Conservation (phyloP, 2,329 filamentous ascomycete species). For the Fusarium piperis region DNA sequence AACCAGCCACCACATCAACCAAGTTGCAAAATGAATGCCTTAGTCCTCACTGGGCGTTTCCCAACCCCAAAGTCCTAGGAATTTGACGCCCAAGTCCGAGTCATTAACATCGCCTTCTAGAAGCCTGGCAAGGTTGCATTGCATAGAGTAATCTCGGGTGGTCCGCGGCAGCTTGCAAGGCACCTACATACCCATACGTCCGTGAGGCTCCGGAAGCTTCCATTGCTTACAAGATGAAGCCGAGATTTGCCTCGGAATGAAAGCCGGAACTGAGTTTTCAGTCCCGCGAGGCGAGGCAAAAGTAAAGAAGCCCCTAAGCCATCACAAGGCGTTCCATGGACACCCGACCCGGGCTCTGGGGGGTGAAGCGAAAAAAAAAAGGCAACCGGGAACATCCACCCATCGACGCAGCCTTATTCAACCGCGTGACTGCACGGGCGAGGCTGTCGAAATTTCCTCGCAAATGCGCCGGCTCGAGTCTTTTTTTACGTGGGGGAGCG, state of each 20-base stretch:
- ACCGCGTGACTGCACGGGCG: background rate
- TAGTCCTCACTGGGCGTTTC: background rate
- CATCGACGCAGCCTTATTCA: background rate
- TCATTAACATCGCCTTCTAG: background rate
- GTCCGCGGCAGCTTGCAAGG: background rate
- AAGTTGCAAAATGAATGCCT: background rate
- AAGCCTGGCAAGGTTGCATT: background rate
- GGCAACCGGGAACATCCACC: background rate
- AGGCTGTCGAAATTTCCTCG: background rate
- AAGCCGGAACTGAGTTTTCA: background rate
- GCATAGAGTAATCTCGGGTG: background rate
- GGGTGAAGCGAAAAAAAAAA: background rate
- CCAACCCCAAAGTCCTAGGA: background rate
- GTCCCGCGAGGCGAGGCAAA: background rate
- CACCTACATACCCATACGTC: background rate
- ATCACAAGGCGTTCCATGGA: background rate
- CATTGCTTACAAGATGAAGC: background rate
- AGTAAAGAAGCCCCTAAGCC: background rate
- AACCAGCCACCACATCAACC: background rate
- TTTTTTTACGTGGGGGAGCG: background rate
- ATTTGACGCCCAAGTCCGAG: background rate
- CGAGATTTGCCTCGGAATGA: background rate
- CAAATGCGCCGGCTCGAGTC: background rate
- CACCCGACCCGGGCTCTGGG: too few species aligned
- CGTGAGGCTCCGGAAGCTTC: background rate